Evolutionary conservation across 768 basidiomycete genomes (phyloP).

Genomic region (Saitozyma podzolica): DNA sequence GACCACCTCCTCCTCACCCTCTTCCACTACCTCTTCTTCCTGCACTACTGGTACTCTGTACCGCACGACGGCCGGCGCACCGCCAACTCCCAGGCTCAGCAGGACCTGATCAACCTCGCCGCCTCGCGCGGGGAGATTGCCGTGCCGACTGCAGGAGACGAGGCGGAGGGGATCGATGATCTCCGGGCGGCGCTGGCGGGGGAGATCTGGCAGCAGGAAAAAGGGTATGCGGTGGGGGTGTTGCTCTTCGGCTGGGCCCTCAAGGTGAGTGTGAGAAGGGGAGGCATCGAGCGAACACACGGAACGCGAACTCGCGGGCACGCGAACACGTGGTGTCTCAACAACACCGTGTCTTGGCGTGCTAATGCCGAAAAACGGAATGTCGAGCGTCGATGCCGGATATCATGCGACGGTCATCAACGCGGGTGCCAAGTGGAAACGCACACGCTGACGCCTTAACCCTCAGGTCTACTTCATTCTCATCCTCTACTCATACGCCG

Average conservation of each 20-base stretch:
- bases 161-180: conserved; percentile 60
- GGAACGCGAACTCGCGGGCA: no score
- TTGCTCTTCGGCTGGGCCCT: conserved; percentile 66
- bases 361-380: not conserved
- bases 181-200: conserved; percentile 73
- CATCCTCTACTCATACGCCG: conserved; percentile 87
- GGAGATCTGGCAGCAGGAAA: conserved; percentile 86
- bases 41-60: conserved; percentile 81
- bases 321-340: no score
- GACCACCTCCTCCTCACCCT: conserved; percentile 87
- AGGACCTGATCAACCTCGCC: conserved; percentile 67
- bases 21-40: conserved; percentile 89
- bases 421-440: no score
- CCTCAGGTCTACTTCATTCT: conserved; percentile 83
- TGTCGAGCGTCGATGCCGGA: no score
- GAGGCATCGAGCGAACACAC: not conserved
- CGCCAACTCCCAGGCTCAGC: conserved; percentile 82
- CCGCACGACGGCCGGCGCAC: conserved; percentile 85
- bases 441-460: not conserved
- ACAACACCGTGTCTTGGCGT: not conserved
- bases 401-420: no score
- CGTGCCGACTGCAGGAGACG: conserved; percentile 57
- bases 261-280: conserved; percentile 13
- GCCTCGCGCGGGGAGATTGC: conserved; percentile 54
- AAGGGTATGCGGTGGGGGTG: conserved; percentile 72